Base-by-base conservation (phyloP, 257 asterid species). In the Fraxinus quadrangulata region DNA sequence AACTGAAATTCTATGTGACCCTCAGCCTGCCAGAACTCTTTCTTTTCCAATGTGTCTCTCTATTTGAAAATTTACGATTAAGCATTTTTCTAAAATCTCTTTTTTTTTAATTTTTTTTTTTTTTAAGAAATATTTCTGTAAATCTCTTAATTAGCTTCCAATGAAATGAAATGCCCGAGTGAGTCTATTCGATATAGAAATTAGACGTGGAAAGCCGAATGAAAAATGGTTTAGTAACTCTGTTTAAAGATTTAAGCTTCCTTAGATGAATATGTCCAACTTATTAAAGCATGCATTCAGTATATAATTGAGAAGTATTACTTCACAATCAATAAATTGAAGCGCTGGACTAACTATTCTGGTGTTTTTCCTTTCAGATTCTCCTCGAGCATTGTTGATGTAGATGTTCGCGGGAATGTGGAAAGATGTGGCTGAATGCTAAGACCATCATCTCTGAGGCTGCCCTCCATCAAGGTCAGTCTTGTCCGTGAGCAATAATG, bases 341-440 rank as follows among this genome's bases (percentile, higher is more conserved):
- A 11, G 17, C 4, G 51, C 39, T 6, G 26, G 63, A 51, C 56
- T 39, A 10, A 71, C 26, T 10, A 33, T 17, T 47, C 19, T 19
- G 9, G 5, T 40, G 26, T 47, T 19, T 73, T 67, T 0, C 17
- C 26, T 11, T 72, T 49, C 80, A 76, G 82, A 42, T 68, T 23
- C 49, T 19, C 37, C 54, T 30, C 9, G 28, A 45, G 51, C 51
- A 42, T 72, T 45, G 23, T 72, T 70, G 84, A 45, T 42, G 17
- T 42, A 12, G 51, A 11, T 42, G 17, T 11, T 42, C 16, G 3
- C 36, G 71, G 75, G 81, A 78, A 84, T 81, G 84, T 80, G 31
- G 84, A 78, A 81, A 78, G 82, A 78, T 85, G 85, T 70, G 80
- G 75, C 26, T 72, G 28, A 75, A 24, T 19, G 40, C 17, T 36